Evolutionary conservation across 768 basidiomycete species (phyloP), one percentile per base, ranked within the genome.

Genomic region (Rhizopogon vulgaris): DNA sequence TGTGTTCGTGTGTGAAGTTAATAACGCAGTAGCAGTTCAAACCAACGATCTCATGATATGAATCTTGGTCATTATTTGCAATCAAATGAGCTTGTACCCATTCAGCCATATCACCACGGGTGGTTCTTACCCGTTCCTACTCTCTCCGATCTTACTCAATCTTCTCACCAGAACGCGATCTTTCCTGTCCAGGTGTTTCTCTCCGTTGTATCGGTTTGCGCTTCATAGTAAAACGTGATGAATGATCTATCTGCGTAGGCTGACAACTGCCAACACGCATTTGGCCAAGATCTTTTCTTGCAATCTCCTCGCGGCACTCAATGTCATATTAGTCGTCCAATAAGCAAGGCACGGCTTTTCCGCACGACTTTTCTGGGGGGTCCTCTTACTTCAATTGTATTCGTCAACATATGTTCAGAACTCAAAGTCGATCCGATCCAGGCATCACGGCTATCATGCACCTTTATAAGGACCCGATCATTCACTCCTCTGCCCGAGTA

Each of bases 341-440:
- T 51, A 45, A 10, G 6, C 32, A 11, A 34, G 32, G 32, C 28
- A 50, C 1, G 49, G 55, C 56, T 50, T 49, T 38, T 50, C 56
- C 52, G 45, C 56, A 48, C 40, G 42, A 55, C 28, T 60, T 63
- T 64, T 67, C 66, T 56, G 59, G 64, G 67, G 66, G 67, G 58
- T 53, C 18, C 52, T 60, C 58, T 68, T 68, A 68, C 68, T 66
- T 66, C 68, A 69, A 58, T 56, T 22, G 46, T 49, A 60, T 58
- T 53, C 57, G 49, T 56, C 57, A n/a, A 15, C 38, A 42, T 55
- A 56, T 47, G 58, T 49, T 60, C 62, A 56, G 66, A 68, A 56
- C 59, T 40, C 55, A 39, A 24, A 52, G 34, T 17, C 38, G 52
- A 52, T 45, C 38, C 40, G 41, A 55, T 56, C 39, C 40, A 58